phyloP scores from a whole-genome alignment of 2,329 filamentous ascomycete genomes.

The Paecilomyces variotii region DNA sequence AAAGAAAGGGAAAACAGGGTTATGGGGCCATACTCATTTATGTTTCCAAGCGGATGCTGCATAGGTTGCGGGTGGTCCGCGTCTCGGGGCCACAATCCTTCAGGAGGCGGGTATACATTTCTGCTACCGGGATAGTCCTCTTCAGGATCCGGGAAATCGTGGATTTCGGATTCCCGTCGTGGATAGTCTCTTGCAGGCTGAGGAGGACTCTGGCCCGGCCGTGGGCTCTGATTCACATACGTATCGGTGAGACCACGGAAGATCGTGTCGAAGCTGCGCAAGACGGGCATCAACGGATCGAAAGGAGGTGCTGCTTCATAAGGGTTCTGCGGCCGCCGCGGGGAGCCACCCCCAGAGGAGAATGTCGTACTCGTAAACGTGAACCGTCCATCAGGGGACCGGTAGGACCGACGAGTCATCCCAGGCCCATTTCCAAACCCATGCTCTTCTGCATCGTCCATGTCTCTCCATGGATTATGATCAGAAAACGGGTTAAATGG shows the following conservation, averaged over 20 bases:
- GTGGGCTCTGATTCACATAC: slow-evolving; percentile 10
- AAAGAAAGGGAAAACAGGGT: background rate
- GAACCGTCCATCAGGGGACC: slow-evolving; percentile 41
- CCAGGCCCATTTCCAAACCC: slow-evolving; percentile 12
- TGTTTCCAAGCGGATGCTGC: slow-evolving; percentile 38
- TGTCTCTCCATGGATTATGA: slow-evolving; percentile 41
- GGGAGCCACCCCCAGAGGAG: slow-evolving; percentile 12
- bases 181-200: background rate
- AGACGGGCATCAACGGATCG: slow-evolving; percentile 22
- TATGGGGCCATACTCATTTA: slow-evolving; percentile 34
- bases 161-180: background rate
- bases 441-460: slow-evolving; percentile 39
- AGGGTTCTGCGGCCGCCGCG: slow-evolving; percentile 8
- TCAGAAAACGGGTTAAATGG: slow-evolving; percentile 28
- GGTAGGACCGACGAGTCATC: slow-evolving; percentile 29
- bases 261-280: slow-evolving; percentile 37
- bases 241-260: slow-evolving; percentile 38
- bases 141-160: slow-evolving; percentile 1
- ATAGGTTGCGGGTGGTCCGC: slow-evolving; percentile 42
- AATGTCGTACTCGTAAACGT: slow-evolving; percentile 28
- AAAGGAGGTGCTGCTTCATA: slow-evolving; percentile 6
- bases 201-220: background rate
- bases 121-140: slow-evolving; percentile 7
- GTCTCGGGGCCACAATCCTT: slow-evolving; percentile 43
- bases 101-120: slow-evolving; percentile 7